Percentiles rank a stretch among this genome's conserved stretches.
phyloP scores from a whole-genome alignment of 2,329 filamentous ascomycete species.

The Xylariaceae sp. region DNA sequence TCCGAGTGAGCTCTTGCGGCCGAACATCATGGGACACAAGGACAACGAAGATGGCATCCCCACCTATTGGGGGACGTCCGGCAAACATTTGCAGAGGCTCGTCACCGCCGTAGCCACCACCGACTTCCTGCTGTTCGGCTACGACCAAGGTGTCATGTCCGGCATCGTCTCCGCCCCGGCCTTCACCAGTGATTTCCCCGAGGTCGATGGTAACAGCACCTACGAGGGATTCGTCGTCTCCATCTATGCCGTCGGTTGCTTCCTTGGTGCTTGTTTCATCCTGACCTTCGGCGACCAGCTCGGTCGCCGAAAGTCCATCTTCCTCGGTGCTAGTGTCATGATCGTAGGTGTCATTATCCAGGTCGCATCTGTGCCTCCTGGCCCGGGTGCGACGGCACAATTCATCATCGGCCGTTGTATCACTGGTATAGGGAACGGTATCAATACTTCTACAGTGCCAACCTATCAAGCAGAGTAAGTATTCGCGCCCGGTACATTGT shows the following conservation, averaged over 20 bases:
- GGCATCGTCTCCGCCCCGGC: slow-evolving; percentile 35
- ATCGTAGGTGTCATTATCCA: slow-evolving; percentile 60
- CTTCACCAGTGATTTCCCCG: slow-evolving; percentile 36
- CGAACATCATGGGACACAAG: slow-evolving; percentile 29
- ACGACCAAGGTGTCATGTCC: slow-evolving; percentile 40
- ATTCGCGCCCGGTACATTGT: not conserved
- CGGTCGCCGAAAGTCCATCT: slow-evolving; percentile 57
- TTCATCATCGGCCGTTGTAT: slow-evolving; percentile 53
- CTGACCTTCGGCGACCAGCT: slow-evolving; percentile 54
- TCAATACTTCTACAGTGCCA: slow-evolving; percentile 51
- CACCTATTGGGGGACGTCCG: slow-evolving; percentile 38
- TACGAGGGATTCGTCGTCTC: slow-evolving; percentile 44
- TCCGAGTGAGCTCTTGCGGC: slow-evolving; percentile 7
- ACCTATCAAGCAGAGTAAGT: slow-evolving; percentile 44
- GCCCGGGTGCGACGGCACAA: slow-evolving; percentile 49
- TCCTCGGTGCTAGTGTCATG: slow-evolving; percentile 55
- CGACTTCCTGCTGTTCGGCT: slow-evolving; percentile 36
- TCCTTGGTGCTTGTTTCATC: slow-evolving; percentile 44
- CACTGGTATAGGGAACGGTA: slow-evolving; percentile 54
- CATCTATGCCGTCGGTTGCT: slow-evolving; percentile 47
- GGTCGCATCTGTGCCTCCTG: slow-evolving; percentile 49
- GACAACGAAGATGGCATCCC: slow-evolving; percentile 35
- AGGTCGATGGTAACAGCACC: slow-evolving; percentile 36
- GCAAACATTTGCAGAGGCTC: slow-evolving; percentile 31
- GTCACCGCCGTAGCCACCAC: slow-evolving; percentile 35